Percentiles rank a stretch among this genome's conserved stretches.
These are phyloP conservation scores for Paecilomyces formosus DNA, from an alignment of 2,329 filamentous ascomycete species.

Conservation along the genomic window DNA sequence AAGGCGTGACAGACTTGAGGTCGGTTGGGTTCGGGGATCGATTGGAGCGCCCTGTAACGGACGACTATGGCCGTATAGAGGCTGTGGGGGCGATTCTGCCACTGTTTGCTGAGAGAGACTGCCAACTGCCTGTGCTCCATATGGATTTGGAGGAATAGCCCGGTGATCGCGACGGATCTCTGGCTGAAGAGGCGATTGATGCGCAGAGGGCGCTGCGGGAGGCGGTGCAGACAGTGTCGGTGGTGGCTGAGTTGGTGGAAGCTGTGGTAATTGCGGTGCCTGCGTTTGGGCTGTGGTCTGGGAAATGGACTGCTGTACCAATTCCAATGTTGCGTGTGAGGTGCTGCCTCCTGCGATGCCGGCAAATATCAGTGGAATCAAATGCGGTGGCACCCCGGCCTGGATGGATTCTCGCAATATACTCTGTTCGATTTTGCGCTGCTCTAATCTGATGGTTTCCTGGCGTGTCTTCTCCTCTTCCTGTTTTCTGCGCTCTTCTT, in stretches of 20 bases:
- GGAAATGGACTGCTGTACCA: slow-evolving; percentile 59
- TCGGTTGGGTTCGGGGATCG: slow-evolving; percentile 10
- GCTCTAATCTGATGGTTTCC: slow-evolving; percentile 62
- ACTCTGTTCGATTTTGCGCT: slow-evolving; percentile 63
- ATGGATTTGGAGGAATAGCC: slow-evolving; percentile 28
- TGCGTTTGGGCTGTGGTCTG: slow-evolving; percentile 28
- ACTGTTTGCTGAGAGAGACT: slow-evolving; percentile 13
- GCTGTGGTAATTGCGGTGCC: slow-evolving; percentile 16
- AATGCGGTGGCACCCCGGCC: slow-evolving; percentile 63
- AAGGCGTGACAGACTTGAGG: slow-evolving; percentile 18
- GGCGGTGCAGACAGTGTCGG: slow-evolving; percentile 5
- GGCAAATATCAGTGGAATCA: slow-evolving; percentile 69
- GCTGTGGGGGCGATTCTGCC: slow-evolving; percentile 13
- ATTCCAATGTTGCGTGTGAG: slow-evolving; percentile 56
- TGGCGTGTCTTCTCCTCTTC: slow-evolving; percentile 62
- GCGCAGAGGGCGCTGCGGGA: slow-evolving; percentile 13
- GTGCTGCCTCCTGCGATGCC: slow-evolving; percentile 59
- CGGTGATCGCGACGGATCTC: slow-evolving; percentile 23
- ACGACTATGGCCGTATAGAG: slow-evolving; percentile 10
- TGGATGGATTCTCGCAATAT: slow-evolving; percentile 63
- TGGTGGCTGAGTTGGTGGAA: slow-evolving; percentile 5
- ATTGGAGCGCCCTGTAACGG: slow-evolving; percentile 8
- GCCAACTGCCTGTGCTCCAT: slow-evolving; percentile 15
- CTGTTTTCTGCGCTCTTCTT: slow-evolving; percentile 58
- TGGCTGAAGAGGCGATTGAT: slow-evolving; percentile 11